A percentile compares a stretch with the other conserved stretches of the same genome.
Conservation (phyloP, 106 monocot genomes). For the Amphibolis antarctica region DNA sequence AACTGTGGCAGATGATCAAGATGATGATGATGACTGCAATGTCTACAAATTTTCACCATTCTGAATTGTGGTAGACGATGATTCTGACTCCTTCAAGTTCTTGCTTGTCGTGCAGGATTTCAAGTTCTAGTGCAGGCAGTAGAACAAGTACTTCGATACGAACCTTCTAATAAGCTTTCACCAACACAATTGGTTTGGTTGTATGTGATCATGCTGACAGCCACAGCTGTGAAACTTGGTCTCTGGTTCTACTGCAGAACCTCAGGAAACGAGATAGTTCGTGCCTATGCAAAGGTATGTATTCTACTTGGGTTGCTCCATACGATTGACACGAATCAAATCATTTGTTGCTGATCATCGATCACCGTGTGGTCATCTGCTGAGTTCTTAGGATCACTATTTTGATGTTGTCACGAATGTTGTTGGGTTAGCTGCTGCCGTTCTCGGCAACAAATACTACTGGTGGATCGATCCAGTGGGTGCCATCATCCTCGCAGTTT, state of each 20-base stretch:
- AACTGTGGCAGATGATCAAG: too few relatives aligned
- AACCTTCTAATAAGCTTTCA: slow-evolving; percentile 39
- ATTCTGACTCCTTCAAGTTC: not conserved
- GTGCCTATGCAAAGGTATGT: slow-evolving; percentile 83
- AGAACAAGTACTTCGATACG: slow-evolving; percentile 51
- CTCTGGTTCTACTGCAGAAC: slow-evolving; percentile 82
- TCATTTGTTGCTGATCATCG: not conserved
- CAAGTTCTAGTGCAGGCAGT: slow-evolving; percentile 75
- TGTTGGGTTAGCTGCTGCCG: slow-evolving; percentile 76
- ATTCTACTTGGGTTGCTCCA: not conserved
- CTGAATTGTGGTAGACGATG: too few relatives aligned
- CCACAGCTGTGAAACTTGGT: slow-evolving; percentile 68
- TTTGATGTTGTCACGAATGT: slow-evolving; percentile 94
- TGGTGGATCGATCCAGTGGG: slow-evolving; percentile 97
- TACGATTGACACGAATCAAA: not conserved
- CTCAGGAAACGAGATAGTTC: slow-evolving; percentile 75
- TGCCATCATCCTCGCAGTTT: slow-evolving; percentile 77
- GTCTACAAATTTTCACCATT: too few relatives aligned
- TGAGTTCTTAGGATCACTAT: slow-evolving; percentile 63
- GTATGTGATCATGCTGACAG: slow-evolving; percentile 74
- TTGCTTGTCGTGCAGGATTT: slow-evolving; percentile 33
- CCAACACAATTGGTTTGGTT: slow-evolving; percentile 49
- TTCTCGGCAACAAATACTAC: slow-evolving; percentile 80
- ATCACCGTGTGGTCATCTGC: not conserved
- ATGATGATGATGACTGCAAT: too few relatives aligned